Evolutionary conservation across 495 filamentous ascomycete species (phyloP), one percentile per base, ranked within the genome.

Genomic region (Penicillium coprophilum): DNA sequence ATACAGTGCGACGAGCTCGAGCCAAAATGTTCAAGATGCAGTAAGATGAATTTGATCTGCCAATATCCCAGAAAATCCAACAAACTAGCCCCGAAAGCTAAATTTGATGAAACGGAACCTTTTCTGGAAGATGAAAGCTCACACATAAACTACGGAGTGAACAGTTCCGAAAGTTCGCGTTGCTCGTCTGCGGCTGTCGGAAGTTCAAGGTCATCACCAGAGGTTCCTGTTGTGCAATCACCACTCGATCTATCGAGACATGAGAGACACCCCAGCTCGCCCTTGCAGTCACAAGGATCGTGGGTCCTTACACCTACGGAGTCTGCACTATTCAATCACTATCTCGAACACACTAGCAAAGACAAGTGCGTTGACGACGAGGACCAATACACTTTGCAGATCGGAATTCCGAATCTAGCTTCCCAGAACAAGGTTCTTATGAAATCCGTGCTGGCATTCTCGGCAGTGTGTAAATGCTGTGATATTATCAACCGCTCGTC

Each of bases 351-450:
- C 62, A 78, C 74, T 2, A 74, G 75, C 58, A 69, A 52, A 38
- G 66, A 66, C n/a, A 47, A 62, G 12, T 68, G 71, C 0, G 56
- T 72, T 17, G 69, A 71, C 44, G 40, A 65, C 15, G 58, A 70
- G 0, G 74, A 77, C 41, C 69, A 70, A 44, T 71, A 75, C 53
- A 64, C 70, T 6, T 58, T 78, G 0, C 70, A 73, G n/a, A 56
- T 76, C 19, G 69, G 73, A 10, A 74, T 78, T 24, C 74, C 74
- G 1, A 70, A 66, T 50, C 58, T 78, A n/a, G 75, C 74, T 2
- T 72, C 71, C 56, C 60, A 70, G 23, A 67, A 71, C 65, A 68
- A 65, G 27, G 60, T 62, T 6, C 70, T 78, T 5, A 75, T 78
- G 74, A 65, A 61, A 23, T 78, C 75, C 1, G 60, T 77, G 28